Evolutionary conservation across 345 rosid species (phyloP), one percentile per base, ranked within the genome.

Genomic region (Salix arbutifolia): DNA sequence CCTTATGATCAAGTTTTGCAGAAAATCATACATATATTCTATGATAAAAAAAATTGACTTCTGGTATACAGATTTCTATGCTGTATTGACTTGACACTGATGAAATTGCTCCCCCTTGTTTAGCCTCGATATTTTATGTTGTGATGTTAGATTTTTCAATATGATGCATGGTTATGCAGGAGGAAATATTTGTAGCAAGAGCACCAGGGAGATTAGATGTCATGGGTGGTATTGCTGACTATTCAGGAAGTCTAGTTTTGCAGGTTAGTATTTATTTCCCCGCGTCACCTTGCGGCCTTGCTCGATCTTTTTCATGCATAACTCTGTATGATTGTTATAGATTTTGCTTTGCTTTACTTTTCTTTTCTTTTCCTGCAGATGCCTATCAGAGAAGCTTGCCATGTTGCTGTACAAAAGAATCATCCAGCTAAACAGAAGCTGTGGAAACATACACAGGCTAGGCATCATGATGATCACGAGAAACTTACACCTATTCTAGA

Each of bases 151-250:
- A 46, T 12, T 46, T 14, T 13, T 46, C 52, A 46, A 13, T 0
- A 13, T 46, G 16, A 16, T 46, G 18, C 17, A 13, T 16, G 52
- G 52, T 79, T 76, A 30, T 73, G 56, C 87, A 96, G 99, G 98
- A 92, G 82, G 98, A 96, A 79, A 89, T 96, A 62, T 88, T 85
- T 85, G 99, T 96, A 78, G 82, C 98, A 26, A 87, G 99, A 85
- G 99, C 99, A 69, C 99, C 99, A 61, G 99, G 98, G 82, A 89
- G 99, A 85, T 80, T 96, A 86, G 99, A 96, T 80, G 98, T 96
- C 67, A 92, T 96, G 99, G 99, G 99, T 65, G 99, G 99, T 31
- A 96, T 96, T 82, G 99, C 99, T 58, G 99, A 96, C 83, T 96
- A 96, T 84, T 94, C 99, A 79, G 99, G 99, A 84, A 90, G 97